Percentiles rank a stretch among this genome's conserved stretches.
Conservation (phyloP, 1,139 yeast species). For the Wickerhamiella infanticola region DNA sequence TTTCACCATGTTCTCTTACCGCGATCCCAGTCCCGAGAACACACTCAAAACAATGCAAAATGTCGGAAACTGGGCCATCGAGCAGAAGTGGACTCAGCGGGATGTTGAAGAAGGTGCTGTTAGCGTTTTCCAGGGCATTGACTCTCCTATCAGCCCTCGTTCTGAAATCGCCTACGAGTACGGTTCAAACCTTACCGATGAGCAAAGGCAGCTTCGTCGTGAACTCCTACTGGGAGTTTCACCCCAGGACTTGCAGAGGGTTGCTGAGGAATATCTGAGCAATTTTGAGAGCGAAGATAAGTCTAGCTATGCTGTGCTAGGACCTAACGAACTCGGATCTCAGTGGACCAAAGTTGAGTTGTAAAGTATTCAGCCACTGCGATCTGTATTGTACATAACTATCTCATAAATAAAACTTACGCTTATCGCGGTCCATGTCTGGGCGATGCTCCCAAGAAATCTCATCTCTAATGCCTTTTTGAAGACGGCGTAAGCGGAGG, state of each 20-base stretch:
- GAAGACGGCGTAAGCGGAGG: conserved; percentile 69
- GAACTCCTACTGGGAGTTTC: conserved; percentile 51
- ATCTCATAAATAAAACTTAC: conserved; percentile 63
- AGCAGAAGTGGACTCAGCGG: conserved; percentile 35
- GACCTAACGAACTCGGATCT: conserved; percentile 9
- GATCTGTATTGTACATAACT: conserved; percentile 5
- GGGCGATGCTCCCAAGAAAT: conserved; percentile 94
- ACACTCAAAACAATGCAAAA: conserved; percentile 47
- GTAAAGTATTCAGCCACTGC: conserved; percentile 16
- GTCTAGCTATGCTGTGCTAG: conserved; percentile 5
- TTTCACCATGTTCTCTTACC: conserved; percentile 70
- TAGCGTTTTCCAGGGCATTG: conserved; percentile 78
- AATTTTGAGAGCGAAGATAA: conserved; percentile 9
- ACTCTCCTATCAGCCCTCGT: conserved; percentile 75
- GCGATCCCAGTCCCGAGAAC: conserved; percentile 77
- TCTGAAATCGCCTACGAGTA: conserved; percentile 59
- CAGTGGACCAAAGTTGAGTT: conserved; percentile 10
- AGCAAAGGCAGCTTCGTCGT: conserved; percentile 68
- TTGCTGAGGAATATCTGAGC: conserved; percentile 41
- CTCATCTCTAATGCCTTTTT: conserved; percentile 82
- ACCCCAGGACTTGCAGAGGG: conserved; percentile 47
- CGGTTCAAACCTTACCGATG: conserved; percentile 58
- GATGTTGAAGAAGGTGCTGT: conserved; percentile 84
- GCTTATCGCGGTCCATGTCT: conserved; percentile 92
- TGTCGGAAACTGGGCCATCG: conserved; percentile 42